phyloP scores from a whole-genome alignment of 345 rosid species.

The Eucalyptus rudis region DNA sequence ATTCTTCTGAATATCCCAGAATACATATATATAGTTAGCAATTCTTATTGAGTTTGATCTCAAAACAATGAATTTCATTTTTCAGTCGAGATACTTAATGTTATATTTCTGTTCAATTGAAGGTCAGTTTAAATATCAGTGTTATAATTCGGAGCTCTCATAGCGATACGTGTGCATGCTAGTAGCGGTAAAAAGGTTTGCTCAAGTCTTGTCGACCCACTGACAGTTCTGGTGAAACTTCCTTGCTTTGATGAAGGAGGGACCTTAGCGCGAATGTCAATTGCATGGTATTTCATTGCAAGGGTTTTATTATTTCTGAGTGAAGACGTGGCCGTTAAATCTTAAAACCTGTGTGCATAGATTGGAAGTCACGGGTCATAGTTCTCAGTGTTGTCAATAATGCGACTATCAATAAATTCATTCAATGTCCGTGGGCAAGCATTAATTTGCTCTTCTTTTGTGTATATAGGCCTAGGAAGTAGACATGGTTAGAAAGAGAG shows the following conservation, averaged over 20 bases:
- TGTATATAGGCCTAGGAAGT: not conserved
- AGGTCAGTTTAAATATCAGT: rapidly evolving
- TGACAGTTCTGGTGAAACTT: no score
- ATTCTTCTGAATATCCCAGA: no score
- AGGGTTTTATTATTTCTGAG: not conserved
- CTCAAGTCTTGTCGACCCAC: no score
- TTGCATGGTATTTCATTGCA: no score
- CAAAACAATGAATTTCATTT: not conserved
- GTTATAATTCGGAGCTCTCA: rapidly evolving
- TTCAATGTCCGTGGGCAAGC: not conserved
- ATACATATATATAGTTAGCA: not conserved
- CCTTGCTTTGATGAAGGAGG: no score
- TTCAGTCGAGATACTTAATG: rapidly evolving
- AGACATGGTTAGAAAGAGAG: not conserved
- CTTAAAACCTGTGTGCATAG: not conserved
- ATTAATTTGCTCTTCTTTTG: not conserved
- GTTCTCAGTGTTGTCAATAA: not conserved
- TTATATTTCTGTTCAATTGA: not conserved
- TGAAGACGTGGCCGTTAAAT: not conserved
- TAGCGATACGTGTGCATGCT: no score
- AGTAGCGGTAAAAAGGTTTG: rapidly evolving
- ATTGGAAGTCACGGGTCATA: not conserved
- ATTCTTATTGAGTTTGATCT: not conserved
- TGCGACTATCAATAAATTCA: not conserved
- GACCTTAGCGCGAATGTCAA: rapidly evolving